A percentile compares a stretch with the other conserved stretches of the same genome.
These are phyloP conservation scores for Ceratocystis diversiconidia DNA, from an alignment of 2,329 filamentous ascomycete genomes.

Conservation along the genomic window DNA sequence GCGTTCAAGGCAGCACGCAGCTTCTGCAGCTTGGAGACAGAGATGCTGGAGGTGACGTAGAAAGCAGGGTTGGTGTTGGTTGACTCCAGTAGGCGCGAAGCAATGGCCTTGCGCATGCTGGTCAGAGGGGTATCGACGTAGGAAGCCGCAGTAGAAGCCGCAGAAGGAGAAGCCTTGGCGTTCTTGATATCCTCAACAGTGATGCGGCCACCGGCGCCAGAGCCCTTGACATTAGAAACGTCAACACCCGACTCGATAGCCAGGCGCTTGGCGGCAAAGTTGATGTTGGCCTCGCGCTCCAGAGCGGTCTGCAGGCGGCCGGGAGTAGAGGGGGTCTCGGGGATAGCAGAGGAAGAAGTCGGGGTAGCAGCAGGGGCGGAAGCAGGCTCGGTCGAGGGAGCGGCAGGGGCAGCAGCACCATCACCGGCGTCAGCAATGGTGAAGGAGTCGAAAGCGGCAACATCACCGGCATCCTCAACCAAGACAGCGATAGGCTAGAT, in stretches of 20 bases:
- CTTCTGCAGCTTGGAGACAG: slow-evolving; percentile 89
- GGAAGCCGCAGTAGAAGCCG: slow-evolving; percentile 43
- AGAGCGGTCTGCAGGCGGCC: slow-evolving; percentile 72
- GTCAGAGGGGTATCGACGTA: slow-evolving; percentile 76
- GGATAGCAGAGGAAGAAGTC: slow-evolving; percentile 30
- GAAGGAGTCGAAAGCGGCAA: slow-evolving; percentile 80
- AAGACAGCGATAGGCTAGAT: slow-evolving; percentile 83
- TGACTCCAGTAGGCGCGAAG: slow-evolving; percentile 76
- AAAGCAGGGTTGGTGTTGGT: slow-evolving; percentile 93
- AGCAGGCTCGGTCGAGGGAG: slow-evolving; percentile 41
- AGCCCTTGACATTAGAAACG: slow-evolving; percentile 68
- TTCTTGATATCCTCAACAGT: slow-evolving; percentile 91
- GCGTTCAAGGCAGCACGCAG: slow-evolving; percentile 87
- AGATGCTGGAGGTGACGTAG: slow-evolving; percentile 84
- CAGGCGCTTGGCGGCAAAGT: slow-evolving; percentile 61
- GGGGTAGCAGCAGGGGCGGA: slow-evolving; percentile 29
- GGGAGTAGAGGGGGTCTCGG: slow-evolving; percentile 55
- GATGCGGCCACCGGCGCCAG: slow-evolving; percentile 72
- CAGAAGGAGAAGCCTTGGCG: slow-evolving; percentile 44
- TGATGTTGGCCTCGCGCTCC: slow-evolving; percentile 64
- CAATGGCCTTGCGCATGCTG: slow-evolving; percentile 97
- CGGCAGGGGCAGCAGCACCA: slow-evolving; percentile 51
- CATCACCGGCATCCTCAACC: slow-evolving; percentile 79
- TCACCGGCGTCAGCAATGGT: slow-evolving; percentile 81
- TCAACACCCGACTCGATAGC: slow-evolving; percentile 74